phyloP scores from a whole-genome alignment of 75 land plant genomes.

The Chamaecyparis obtusa region DNA sequence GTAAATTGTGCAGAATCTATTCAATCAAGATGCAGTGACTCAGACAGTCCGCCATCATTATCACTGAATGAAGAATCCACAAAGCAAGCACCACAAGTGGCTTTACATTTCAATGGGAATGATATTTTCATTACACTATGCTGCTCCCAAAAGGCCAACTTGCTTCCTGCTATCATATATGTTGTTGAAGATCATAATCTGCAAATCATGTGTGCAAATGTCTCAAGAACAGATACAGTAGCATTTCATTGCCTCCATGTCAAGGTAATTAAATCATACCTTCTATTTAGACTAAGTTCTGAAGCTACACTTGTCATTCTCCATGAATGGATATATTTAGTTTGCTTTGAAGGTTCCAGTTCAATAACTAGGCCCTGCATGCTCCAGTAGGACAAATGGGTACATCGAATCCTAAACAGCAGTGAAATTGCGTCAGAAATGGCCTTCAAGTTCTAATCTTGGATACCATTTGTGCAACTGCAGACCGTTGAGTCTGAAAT shows the following conservation, averaged over 20 bases:
- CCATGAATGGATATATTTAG: neutral
- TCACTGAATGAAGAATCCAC: conserved; percentile 12
- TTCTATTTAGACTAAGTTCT: neutral
- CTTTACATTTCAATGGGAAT: conserved; percentile 31
- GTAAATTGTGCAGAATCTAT: neutral
- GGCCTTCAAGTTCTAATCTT: too few species aligned
- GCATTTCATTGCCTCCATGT: conserved; percentile 32
- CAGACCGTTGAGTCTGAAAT: neutral
- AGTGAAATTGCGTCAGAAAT: too few species aligned
- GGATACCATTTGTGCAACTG: too few species aligned
- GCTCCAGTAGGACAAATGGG: too few species aligned
- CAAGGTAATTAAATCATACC: conserved; percentile 15
- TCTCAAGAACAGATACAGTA: conserved; percentile 30
- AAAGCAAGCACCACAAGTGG: conserved; percentile 1
- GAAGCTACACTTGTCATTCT: neutral
- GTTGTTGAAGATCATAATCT: conserved; percentile 30
- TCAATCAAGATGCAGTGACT: conserved; percentile 3
- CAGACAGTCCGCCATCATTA: conserved; percentile 10
- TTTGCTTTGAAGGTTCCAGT: neutral
- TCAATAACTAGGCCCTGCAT: neutral
- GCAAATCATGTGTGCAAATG: conserved; percentile 28
- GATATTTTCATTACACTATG: conserved; percentile 32
- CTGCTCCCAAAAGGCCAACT: conserved; percentile 20
- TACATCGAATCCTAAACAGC: neutral
- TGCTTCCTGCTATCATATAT: conserved; percentile 22